A percentile compares a stretch with the other conserved stretches of the same genome.
Evolutionary conservation across 139 green algal genomes (phyloP).

Genomic region (Chloropicon primus): DNA sequence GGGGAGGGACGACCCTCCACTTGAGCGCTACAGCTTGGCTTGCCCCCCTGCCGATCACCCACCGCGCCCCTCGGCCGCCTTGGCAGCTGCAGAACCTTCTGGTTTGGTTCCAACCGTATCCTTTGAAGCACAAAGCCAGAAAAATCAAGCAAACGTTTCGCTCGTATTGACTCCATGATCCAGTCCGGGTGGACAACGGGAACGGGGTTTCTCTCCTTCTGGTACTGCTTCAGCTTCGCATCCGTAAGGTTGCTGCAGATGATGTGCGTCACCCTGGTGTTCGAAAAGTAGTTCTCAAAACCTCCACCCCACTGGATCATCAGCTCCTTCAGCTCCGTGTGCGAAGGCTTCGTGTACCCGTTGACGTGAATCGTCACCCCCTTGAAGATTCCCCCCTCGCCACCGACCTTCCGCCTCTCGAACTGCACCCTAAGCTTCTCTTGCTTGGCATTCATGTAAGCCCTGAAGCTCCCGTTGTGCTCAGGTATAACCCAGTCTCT

Average conservation of each 20-base stretch:
- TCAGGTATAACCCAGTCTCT: too few species aligned
- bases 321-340: conserved; percentile 74
- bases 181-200: conserved; percentile 64
- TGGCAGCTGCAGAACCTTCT: neutral
- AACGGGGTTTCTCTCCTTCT: conserved; percentile 31
- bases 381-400: conserved; percentile 6
- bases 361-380: neutral
- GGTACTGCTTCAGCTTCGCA: conserved; percentile 62
- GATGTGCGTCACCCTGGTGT: conserved; percentile 71
- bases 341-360: neutral
- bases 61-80: neutral
- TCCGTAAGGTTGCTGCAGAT: conserved; percentile 80
- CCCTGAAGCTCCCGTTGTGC: too few species aligned
- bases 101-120: conserved; percentile 4
- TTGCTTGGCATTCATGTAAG: conserved; percentile 50
- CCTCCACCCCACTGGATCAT: conserved; percentile 78
- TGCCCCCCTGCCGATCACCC: neutral
- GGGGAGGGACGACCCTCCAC: conserved; percentile 4
- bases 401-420: neutral
- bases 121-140: conserved; percentile 15
- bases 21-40: conserved; percentile 2
- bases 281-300: conserved; percentile 72
- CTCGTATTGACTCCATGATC: conserved; percentile 50
- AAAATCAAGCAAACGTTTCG: neutral
- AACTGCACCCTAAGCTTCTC: conserved; percentile 56